Conservation (phyloP, 2,329 filamentous ascomycete genomes). For the Aspergillus ustus region DNA sequence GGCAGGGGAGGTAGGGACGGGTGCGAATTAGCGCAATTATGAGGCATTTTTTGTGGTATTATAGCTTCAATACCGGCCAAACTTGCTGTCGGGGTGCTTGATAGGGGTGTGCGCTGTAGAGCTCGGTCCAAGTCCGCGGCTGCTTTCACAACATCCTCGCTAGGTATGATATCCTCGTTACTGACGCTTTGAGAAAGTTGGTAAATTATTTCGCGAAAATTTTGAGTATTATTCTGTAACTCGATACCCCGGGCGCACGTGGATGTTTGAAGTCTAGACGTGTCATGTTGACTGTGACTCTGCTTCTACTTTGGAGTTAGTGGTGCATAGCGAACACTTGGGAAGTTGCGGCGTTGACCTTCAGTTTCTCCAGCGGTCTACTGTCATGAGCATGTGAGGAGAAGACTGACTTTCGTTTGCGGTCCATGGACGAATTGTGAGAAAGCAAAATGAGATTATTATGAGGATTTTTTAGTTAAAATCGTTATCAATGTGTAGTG, state of each 20-base stretch:
- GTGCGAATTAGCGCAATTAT: not conserved
- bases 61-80: not conserved
- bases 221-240: not conserved
- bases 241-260: not conserved
- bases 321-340: too few relatives aligned
- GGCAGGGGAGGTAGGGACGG: constrained; percentile 54
- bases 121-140: constrained; percentile 4
- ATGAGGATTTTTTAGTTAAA: not conserved
- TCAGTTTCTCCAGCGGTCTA: constrained; percentile 28
- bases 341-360: not conserved
- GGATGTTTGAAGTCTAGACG: not conserved
- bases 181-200: not conserved
- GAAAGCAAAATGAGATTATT: not conserved
- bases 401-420: constrained; percentile 30
- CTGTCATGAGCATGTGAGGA: not conserved
- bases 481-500: not conserved
- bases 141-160: constrained; percentile 2
- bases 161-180: not conserved
- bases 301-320: constrained; percentile 7
- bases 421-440: constrained; percentile 29
- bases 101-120: not conserved
- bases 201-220: not conserved
- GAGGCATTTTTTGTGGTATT: not conserved
- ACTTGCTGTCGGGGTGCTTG: not conserved
- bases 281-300: not conserved